Evolutionary conservation across 1,284 basidiomycete genomes (phyloP).

Genomic region (Kwoniella shivajii): DNA sequence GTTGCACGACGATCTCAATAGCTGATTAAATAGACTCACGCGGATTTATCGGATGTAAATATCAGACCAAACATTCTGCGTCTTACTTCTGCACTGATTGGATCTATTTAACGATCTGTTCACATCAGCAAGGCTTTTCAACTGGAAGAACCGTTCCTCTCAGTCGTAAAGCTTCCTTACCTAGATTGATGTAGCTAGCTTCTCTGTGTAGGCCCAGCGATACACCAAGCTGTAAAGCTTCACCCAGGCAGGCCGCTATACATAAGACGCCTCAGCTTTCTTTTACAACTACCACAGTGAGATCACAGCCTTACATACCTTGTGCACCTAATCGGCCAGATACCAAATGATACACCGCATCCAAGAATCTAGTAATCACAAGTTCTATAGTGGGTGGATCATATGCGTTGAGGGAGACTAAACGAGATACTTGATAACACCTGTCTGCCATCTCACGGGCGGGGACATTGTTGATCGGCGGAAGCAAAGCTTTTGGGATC

Average conservation of each 20-base stretch:
- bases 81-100: slow-evolving; percentile 6
- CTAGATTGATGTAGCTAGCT: slow-evolving; percentile 7
- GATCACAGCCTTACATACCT: not conserved
- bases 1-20: not conserved
- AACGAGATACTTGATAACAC: slow-evolving; percentile 7
- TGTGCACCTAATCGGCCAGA: slow-evolving; percentile 8
- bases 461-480: slow-evolving; percentile 3
- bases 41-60: slow-evolving; percentile 12
- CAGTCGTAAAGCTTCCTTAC: not conserved
- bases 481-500: slow-evolving; percentile 14
- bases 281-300: not conserved
- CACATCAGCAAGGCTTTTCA: not conserved
- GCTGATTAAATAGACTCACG: not conserved
- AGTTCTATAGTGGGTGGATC: slow-evolving; percentile 12
- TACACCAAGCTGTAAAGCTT: slow-evolving; percentile 2
- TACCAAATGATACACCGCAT: slow-evolving; percentile 9
- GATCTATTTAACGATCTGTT: slow-evolving; percentile 1
- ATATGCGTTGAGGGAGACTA: slow-evolving; percentile 6
- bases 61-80: slow-evolving; percentile 5
- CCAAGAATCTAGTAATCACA: slow-evolving; percentile 5
- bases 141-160: not conserved
- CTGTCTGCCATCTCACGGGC: slow-evolving; percentile 5
- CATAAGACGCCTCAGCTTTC: too few relatives aligned
- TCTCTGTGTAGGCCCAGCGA: slow-evolving; percentile 4
- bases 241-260: slow-evolving; percentile 3